Evolutionary conservation across 208 protist genomes (phyloP), one percentile per base, ranked within the genome.

Genomic region (Porcisia hertigi): DNA sequence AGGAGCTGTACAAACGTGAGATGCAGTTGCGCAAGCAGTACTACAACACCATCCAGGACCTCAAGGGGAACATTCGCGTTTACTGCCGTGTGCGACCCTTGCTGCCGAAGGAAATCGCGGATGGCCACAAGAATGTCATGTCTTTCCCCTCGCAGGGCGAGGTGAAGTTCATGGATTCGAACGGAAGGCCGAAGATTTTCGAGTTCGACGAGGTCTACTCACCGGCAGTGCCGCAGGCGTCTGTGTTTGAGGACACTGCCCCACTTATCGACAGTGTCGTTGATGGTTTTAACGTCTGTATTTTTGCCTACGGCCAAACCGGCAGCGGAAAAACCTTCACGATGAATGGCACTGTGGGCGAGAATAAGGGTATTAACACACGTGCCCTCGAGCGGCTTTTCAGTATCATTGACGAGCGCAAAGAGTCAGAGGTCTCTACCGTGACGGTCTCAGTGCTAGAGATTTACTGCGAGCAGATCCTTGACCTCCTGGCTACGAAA

Each of bases 21-120:
- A 86, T 98, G 85, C 95, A 96, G 85, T 83, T 98, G 67, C 91
- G 93, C 66, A 97, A 98, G 76, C 90, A 96, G 82, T 97, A 97
- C 86, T 97, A 98, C 86, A 98, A 98, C 75, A 92, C 87, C 7
- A 96, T 98, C 66, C 93, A 97, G 83, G 92, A 98, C 83, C 84
- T 98, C 12, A 97, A 97, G 80, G 96, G 96, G 47, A 98, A 97
- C 79, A 98, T 98, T 76, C 94, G 96, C 75, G 96, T 98, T n/a
- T 98, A 96, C 80, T 97, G 93, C 80, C 94, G 96, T 83, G 92
- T 98, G 67, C 91, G 96, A 18, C 96, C 96, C 16, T 89, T 97
- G 88, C 74, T 97, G 52, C 86, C 78, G 52, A 94, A 88, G 79
- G 95, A 98, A 72, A 58, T 91, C 12, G 73, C 87, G 23, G 89